phyloP scores from a whole-genome alignment of 306 rosid species.

The Lagenaria siceraria region DNA sequence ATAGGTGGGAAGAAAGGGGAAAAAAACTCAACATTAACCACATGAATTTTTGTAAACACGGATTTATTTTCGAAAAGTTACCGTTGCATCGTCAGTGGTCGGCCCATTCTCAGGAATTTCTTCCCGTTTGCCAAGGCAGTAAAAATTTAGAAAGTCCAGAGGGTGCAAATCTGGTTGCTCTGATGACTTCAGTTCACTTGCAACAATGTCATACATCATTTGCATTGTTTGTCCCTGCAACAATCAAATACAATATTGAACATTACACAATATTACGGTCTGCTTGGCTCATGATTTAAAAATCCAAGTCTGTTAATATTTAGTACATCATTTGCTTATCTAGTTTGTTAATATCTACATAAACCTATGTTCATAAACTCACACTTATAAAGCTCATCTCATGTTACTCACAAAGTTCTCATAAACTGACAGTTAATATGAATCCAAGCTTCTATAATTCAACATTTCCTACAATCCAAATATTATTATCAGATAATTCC shows the following conservation, averaged over 20 bases:
- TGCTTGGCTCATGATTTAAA: not conserved
- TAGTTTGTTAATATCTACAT: not conserved
- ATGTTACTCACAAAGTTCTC: not conserved
- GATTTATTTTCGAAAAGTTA: constrained; percentile 17
- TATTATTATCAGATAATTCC: not conserved
- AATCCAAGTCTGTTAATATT: not conserved
- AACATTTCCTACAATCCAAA: not conserved
- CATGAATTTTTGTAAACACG: not conserved
- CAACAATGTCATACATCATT: constrained; percentile 62
- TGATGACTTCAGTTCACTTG: constrained; percentile 40
- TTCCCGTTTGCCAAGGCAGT: constrained; percentile 94
- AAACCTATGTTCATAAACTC: not conserved
- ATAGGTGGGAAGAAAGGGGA: not conserved
- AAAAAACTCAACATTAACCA: not conserved
- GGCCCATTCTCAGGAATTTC: constrained; percentile 19
- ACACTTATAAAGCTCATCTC: not conserved
- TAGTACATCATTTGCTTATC: not conserved
- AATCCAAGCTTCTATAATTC: not conserved
- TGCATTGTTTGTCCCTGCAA: constrained; percentile 78
- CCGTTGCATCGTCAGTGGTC: constrained; percentile 33
- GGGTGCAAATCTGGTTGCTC: constrained; percentile 33
- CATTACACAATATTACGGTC: not conserved
- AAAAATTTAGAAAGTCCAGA: constrained; percentile 78
- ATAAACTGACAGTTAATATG: not conserved
- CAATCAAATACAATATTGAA: constrained; percentile 12